Conservation (phyloP, 2,329 filamentous ascomycete species). For the Aspergillus transmontanensis region DNA sequence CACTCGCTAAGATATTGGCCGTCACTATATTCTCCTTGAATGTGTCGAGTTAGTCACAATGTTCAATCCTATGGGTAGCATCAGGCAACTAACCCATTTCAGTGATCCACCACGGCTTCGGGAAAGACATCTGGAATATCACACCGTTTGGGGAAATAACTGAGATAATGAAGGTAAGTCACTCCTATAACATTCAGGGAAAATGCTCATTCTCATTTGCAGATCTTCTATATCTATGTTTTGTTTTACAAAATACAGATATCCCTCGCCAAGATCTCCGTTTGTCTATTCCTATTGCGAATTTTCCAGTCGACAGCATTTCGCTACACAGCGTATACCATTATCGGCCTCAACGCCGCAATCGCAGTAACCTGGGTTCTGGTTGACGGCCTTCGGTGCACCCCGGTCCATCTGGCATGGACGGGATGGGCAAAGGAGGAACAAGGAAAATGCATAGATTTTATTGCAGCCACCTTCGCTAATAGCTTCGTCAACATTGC, state of each 20-base stretch:
- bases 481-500: slow-evolving; percentile 25
- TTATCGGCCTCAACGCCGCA: slow-evolving; percentile 23
- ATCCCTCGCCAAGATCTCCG: slow-evolving; percentile 28
- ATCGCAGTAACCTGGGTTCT: slow-evolving; percentile 24
- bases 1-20: slow-evolving; percentile 12
- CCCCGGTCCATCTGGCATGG: slow-evolving; percentile 26
- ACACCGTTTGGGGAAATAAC: slow-evolving; percentile 24
- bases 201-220: background rate
- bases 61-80: background rate
- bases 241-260: slow-evolving; percentile 25
- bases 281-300: slow-evolving; percentile 27
- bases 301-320: slow-evolving; percentile 24
- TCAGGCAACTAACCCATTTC: background rate
- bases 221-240: slow-evolving; percentile 23
- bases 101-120: slow-evolving; percentile 27
- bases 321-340: slow-evolving; percentile 19
- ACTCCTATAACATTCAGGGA: too few relatives aligned
- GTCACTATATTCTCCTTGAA: slow-evolving; percentile 16
- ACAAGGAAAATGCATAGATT: slow-evolving; percentile 22
- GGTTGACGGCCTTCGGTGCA: slow-evolving; percentile 21
- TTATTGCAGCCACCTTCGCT: slow-evolving; percentile 18
- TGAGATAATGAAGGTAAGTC: slow-evolving; percentile 18
- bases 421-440: slow-evolving; percentile 19
- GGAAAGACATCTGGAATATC: slow-evolving; percentile 27
- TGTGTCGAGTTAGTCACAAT: slow-evolving; percentile 13